Evolutionary conservation across 768 basidiomycete genomes (phyloP).

Genomic region (Podaxis rugospora): DNA sequence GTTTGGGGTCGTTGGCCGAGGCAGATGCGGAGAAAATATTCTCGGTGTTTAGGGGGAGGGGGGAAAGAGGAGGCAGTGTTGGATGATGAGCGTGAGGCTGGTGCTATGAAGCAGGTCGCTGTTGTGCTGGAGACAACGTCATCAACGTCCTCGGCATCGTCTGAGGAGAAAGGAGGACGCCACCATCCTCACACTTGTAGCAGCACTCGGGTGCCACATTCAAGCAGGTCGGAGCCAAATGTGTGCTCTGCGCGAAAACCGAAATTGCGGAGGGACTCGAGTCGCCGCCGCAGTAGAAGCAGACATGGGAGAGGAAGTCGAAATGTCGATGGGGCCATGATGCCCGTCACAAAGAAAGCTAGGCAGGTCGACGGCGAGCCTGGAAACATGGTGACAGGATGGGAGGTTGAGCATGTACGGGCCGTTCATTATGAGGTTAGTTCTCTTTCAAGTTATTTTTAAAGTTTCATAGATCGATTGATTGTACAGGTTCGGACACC

Average conservation of each 20-base stretch:
- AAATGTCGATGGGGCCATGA: background rate
- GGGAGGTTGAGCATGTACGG: slow-evolving; percentile 23
- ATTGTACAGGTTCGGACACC: slow-evolving; percentile 7
- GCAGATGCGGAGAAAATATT: slow-evolving; percentile 18
- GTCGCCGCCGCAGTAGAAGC: slow-evolving; percentile 6
- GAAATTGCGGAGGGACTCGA: background rate
- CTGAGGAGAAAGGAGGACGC: background rate
- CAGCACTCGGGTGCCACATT: background rate
- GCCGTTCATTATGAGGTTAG: slow-evolving; percentile 23
- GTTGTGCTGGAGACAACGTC: slow-evolving; percentile 4
- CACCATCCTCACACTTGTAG: background rate
- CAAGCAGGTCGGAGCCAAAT: background rate
- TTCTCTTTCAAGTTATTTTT: background rate
- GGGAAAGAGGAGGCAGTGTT: background rate
- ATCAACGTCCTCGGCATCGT: slow-evolving; percentile 4
- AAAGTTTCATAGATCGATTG: background rate
- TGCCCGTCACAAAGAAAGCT: background rate
- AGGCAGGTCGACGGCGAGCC: background rate
- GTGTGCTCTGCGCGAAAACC: background rate
- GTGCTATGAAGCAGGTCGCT: slow-evolving; percentile 1
- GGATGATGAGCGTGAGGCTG: background rate
- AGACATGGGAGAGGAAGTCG: background rate
- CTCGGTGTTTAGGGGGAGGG: slow-evolving; percentile 13
- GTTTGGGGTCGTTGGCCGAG: slow-evolving; percentile 30
- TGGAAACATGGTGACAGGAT: slow-evolving; percentile 10